A percentile compares a stretch with the other conserved stretches of the same genome.
Evolutionary conservation across 768 basidiomycete genomes (phyloP).

Genomic region (Hygrocybe punicea): DNA sequence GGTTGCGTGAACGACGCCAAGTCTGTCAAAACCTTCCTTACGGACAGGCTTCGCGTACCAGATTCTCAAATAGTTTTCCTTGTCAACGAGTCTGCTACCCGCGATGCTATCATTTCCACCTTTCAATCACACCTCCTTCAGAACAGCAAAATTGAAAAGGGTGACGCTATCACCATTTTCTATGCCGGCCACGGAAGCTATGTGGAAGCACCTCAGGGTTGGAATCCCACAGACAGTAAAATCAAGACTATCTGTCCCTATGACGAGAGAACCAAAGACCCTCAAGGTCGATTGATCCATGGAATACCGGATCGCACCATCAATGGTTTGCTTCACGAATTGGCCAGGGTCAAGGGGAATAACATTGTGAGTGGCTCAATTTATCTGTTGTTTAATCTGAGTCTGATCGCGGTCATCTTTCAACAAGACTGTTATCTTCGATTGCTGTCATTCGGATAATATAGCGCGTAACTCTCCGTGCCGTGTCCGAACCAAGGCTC

Average conservation of each 20-base stretch:
- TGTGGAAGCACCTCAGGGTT: too few relatives aligned
- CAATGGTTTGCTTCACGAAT: not conserved
- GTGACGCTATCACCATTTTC: not conserved
- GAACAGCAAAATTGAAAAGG: not conserved
- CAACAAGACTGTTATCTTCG: not conserved
- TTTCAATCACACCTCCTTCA: not conserved
- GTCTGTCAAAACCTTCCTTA: not conserved
- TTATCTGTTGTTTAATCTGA: not conserved
- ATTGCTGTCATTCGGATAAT: not conserved
- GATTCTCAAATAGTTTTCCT: slow-evolving; percentile 4
- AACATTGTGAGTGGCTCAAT: not conserved
- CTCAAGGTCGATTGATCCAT: not conserved
- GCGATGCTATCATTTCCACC: slow-evolving; percentile 2
- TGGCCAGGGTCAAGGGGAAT: not conserved
- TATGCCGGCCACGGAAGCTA: not conserved
- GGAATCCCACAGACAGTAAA: too few relatives aligned
- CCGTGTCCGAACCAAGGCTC: not conserved
- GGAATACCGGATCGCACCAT: not conserved
- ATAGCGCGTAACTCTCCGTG: not conserved
- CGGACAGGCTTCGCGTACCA: not conserved
- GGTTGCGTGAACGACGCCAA: slow-evolving; percentile 5
- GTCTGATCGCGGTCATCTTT: not conserved
- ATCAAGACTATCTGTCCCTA: not conserved
- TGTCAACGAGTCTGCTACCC: not conserved
- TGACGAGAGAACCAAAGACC: not conserved